phyloP scores from a whole-genome alignment of 306 rosid species.

The Parietaria judaica region DNA sequence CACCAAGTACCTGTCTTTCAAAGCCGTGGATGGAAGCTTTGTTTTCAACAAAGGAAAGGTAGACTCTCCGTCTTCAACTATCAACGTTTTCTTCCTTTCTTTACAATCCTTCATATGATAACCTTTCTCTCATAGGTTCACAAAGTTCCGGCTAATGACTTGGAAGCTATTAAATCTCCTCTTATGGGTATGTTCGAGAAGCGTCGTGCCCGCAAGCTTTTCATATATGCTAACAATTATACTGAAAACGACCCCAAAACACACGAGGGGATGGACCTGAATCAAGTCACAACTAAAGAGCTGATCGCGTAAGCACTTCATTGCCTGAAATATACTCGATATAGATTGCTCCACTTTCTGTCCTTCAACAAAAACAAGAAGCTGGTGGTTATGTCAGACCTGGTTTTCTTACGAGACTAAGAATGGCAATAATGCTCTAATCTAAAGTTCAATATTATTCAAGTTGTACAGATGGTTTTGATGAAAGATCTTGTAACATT shows the following conservation, averaged over 20 bases:
- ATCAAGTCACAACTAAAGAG: slow-evolving; percentile 73
- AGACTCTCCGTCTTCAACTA: not conserved
- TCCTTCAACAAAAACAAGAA: not conserved
- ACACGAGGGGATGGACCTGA: slow-evolving; percentile 84
- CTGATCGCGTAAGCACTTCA: slow-evolving; percentile 59
- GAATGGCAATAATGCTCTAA: not conserved
- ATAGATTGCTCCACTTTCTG: not conserved
- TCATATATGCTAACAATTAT: slow-evolving; percentile 79
- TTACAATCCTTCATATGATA: not conserved
- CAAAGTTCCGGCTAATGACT: slow-evolving; percentile 85
- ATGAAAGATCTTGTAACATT: not conserved
- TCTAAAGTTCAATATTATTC: not conserved
- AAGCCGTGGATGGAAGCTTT: slow-evolving; percentile 77
- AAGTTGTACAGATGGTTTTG: not conserved
- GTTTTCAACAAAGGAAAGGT: slow-evolving; percentile 83
- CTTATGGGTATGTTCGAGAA: slow-evolving; percentile 96
- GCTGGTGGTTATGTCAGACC: not conserved
- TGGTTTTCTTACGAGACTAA: not conserved
- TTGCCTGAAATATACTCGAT: slow-evolving; percentile 1
- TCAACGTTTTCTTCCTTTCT: not conserved
- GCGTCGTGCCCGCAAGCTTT: slow-evolving; percentile 92
- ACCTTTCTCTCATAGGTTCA: slow-evolving; percentile 47
- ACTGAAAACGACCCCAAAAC: slow-evolving; percentile 73
- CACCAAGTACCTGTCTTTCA: slow-evolving; percentile 86
- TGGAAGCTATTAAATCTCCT: slow-evolving; percentile 93